Base-by-base conservation (phyloP, 2,329 filamentous ascomycete species). In the Calycina herbarum region DNA sequence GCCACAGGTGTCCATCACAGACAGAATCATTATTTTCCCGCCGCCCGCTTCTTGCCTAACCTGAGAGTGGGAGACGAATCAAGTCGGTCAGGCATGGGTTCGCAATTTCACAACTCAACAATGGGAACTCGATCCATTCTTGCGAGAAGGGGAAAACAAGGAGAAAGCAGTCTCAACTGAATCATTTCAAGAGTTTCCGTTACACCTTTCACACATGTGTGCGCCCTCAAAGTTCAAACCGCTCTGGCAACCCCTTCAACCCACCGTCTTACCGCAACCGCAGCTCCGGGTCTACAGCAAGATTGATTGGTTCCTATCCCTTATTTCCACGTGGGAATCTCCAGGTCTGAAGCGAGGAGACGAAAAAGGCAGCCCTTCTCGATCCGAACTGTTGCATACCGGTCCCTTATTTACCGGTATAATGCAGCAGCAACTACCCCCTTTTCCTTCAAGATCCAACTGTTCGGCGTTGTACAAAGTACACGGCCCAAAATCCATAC, bases 251-350 rank as follows among this genome's bases (percentile, higher is more conserved):
- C 45, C 20, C 45, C 45, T 13, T 38, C 35, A 24, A 24, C 7
- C 45, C 17, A 51, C n/a, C 6, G 45, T 51, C 45, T 51, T 51
- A 51, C 45, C 48, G 48, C 48, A 54, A 54, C 48, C 48, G 48
- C 48, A 54, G 20, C 48, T 54, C 8, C 48, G 20, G 48, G 48
- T 24, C 48, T 54, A 11, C n/a, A 24, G 27, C 20, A 54, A 13
- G 45, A 11, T 27, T 54, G 48, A 54, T 54, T 54, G 48, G 20
- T n/a, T 27, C 7, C 11, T 24, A 27, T 54, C 48, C 48, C 48
- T 54, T 54, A 27, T 54, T 54, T 54, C 48, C 48, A 54, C 48
- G 48, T 54, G 48, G 48, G 48, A 54, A 27, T 54, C 20, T 54
- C 48, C 11, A 54, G 48, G 10, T 24, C 45, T 24, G 45, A 51